Evolutionary conservation across 306 rosid species (phyloP).

Genomic region (Gastrolobium villosum): DNA sequence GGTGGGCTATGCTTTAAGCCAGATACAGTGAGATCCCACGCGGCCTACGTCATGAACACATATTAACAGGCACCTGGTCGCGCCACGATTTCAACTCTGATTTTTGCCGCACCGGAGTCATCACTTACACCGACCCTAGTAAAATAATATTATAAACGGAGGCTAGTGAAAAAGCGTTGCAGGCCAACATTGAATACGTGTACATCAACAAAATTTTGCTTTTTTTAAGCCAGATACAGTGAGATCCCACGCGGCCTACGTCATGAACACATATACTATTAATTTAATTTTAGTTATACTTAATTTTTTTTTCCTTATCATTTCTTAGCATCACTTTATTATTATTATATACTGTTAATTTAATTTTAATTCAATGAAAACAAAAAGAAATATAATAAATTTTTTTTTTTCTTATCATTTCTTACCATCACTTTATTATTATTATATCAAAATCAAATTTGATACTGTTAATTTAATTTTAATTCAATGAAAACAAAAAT

Average conservation of each 20-base stretch:
- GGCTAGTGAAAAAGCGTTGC: conserved; percentile 44
- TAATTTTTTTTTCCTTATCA: too few species aligned
- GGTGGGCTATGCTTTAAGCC: conserved; percentile 62
- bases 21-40: conserved; percentile 68
- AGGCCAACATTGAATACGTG: conserved; percentile 54
- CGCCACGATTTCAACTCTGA: conserved; percentile 64
- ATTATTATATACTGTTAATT: too few species aligned
- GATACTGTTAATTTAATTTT: too few species aligned
- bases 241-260: conserved; percentile 72
- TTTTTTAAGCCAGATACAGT: conserved; percentile 64
- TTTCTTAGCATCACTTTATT: too few species aligned
- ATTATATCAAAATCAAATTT: too few species aligned
- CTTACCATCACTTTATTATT: too few species aligned
- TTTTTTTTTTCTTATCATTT: too few species aligned
- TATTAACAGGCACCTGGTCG: conserved; percentile 69
- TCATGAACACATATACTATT: conserved; percentile 75
- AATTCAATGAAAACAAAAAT: too few species aligned
- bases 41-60: conserved; percentile 73
- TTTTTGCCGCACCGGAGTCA: conserved; percentile 63
- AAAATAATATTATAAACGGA: conserved; percentile 5
- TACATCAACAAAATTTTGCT: too few species aligned
- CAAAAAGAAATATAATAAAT: too few species aligned
- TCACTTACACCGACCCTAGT: conserved; percentile 77
- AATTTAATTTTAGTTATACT: too few species aligned
- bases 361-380: too few species aligned